Percentiles rank a stretch among this genome's conserved stretches.
Evolutionary conservation across 768 basidiomycete genomes (phyloP).

Genomic region (Megacollybia marginata): DNA sequence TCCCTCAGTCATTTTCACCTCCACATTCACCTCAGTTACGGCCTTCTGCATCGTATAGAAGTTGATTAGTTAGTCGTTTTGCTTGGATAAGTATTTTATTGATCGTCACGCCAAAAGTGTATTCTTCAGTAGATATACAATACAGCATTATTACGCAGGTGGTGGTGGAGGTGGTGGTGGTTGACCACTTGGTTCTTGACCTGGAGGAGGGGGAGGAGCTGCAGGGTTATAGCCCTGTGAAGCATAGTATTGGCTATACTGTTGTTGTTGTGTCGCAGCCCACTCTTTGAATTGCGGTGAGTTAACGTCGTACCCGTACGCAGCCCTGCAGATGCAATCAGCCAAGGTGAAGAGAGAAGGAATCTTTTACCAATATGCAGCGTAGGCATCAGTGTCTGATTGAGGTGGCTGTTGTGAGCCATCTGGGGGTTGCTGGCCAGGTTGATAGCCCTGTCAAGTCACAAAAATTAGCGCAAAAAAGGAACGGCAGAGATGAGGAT

Average conservation of each 20-base stretch:
- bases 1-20: background rate
- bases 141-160: background rate
- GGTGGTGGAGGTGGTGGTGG: conserved; percentile 4
- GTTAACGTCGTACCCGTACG: conserved; percentile 83
- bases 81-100: background rate
- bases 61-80: conserved; percentile 2
- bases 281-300: conserved; percentile 77
- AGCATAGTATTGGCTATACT: conserved; percentile 70
- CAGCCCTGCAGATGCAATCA: conserved; percentile 44
- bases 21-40: conserved; percentile 11
- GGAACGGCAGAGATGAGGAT: background rate
- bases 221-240: conserved; percentile 38
- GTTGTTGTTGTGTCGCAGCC: conserved; percentile 66
- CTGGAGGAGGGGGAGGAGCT: conserved; percentile 4
- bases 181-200: background rate
- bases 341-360: background rate
- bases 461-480: background rate
- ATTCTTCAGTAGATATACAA: background rate
- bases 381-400: conserved; percentile 44
- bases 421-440: conserved; percentile 29
- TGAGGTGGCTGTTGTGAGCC: conserved; percentile 32
- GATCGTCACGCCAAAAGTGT: background rate
- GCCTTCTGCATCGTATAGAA: conserved; percentile 9
- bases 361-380: conserved; percentile 47
- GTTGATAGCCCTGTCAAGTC: conserved; percentile 18